A percentile compares a stretch with the other conserved stretches of the same genome.
Conservation (phyloP, 768 basidiomycete species). For the Amanita rimosa region DNA sequence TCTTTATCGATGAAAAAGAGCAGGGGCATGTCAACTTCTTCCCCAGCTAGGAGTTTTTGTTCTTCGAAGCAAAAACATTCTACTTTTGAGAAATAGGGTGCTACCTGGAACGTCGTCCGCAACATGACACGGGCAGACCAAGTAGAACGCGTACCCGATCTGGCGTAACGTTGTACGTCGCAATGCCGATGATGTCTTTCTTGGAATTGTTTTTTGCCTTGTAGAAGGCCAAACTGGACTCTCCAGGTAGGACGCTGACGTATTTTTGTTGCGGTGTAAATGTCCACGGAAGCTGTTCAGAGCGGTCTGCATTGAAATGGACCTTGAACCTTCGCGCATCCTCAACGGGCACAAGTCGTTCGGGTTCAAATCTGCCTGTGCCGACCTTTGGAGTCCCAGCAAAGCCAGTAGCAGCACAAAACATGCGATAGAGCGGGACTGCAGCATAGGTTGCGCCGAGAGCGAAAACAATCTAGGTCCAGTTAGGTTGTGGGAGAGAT, state of each 20-base stretch:
- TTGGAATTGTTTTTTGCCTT: conserved; percentile 78
- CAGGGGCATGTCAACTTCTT: conserved; percentile 97
- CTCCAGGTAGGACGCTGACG: conserved; percentile 87
- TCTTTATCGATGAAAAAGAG: conserved; percentile 99
- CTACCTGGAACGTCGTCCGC: conserved; percentile 45
- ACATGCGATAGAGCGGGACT: conserved; percentile 94
- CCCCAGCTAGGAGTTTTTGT: conserved; percentile 86
- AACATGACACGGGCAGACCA: neutral
- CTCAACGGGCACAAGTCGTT: conserved; percentile 70
- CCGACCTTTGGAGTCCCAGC: conserved; percentile 89
- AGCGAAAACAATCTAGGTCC: conserved; percentile 43
- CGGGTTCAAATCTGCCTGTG: conserved; percentile 74
- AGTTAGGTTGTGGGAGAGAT: neutral
- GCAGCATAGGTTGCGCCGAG: conserved; percentile 92
- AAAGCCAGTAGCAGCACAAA: conserved; percentile 96
- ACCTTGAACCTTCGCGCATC: conserved; percentile 75
- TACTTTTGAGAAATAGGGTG: conserved; percentile 98
- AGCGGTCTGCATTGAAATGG: conserved; percentile 89
- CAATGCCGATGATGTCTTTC: conserved; percentile 93
- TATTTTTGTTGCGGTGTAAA: conserved; percentile 87
- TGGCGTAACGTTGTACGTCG: conserved; percentile 99
- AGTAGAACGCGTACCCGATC: conserved; percentile 58
- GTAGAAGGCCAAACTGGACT: conserved; percentile 95
- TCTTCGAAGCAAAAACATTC: conserved; percentile 99
- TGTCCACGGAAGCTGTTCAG: conserved; percentile 85